phyloP scores from a whole-genome alignment of 1,284 basidiomycete species.

The Tilletia walkeri region DNA sequence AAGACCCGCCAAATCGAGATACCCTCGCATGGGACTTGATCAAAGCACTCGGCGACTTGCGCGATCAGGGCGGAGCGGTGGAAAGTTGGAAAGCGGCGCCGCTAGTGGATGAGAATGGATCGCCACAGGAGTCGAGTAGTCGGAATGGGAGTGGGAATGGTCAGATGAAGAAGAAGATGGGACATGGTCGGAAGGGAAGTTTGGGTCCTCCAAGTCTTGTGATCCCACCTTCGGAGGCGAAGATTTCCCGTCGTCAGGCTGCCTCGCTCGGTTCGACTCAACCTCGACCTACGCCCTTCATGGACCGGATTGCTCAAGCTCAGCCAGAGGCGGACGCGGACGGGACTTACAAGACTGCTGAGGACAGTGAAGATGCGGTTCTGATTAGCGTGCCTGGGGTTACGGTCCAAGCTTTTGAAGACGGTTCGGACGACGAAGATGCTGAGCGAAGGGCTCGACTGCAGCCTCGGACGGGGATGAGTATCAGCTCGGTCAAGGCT shows the following conservation, averaged over 20 bases:
- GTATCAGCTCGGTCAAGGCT: slow-evolving; percentile 49
- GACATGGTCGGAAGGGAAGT: slow-evolving; percentile 12
- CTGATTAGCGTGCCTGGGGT: slow-evolving; percentile 40
- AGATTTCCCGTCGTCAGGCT: background rate
- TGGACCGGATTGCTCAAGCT: slow-evolving; percentile 1
- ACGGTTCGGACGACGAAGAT: slow-evolving; percentile 23
- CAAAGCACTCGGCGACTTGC: slow-evolving; percentile 44
- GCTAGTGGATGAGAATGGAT: slow-evolving; percentile 26
- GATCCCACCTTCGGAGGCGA: slow-evolving; percentile 12
- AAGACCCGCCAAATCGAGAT: slow-evolving; percentile 84
- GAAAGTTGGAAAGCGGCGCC: slow-evolving; percentile 28
- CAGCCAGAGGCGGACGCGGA: background rate
- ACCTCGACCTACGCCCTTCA: slow-evolving; percentile 3
- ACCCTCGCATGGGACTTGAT: slow-evolving; percentile 89
- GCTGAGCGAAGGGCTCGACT: slow-evolving; percentile 15
- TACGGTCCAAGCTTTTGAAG: slow-evolving; percentile 42
- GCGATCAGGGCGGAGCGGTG: slow-evolving; percentile 39
- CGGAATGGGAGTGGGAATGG: background rate
- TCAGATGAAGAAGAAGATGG: background rate
- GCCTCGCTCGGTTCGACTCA: background rate
- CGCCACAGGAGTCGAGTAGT: no score
- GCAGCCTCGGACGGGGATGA: slow-evolving; percentile 34
- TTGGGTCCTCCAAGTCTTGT: slow-evolving; percentile 18
- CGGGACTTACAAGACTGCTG: background rate
- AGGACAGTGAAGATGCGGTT: slow-evolving; percentile 22